Conservation (phyloP, 2,329 filamentous ascomycete species). For the Cladosporium sp. region DNA sequence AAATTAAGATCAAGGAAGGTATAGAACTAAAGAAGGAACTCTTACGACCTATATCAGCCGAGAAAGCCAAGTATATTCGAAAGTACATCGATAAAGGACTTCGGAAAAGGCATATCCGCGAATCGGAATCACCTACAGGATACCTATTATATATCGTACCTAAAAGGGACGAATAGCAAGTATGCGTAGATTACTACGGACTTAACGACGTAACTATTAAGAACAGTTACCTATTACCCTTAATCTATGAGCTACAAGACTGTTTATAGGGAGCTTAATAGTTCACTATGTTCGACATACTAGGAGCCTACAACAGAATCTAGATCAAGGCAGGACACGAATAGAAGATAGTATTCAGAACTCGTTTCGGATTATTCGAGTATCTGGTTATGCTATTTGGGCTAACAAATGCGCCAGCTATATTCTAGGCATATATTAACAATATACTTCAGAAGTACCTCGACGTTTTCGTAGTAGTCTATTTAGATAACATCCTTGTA, state of each 20-base stretch:
- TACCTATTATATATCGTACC: neutral
- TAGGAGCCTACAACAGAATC: neutral
- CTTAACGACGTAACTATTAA: neutral
- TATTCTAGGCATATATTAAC: slow-evolving; percentile 25
- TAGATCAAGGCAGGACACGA: too few relatives aligned
- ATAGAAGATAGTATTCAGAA: too few relatives aligned
- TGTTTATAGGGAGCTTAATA: neutral
- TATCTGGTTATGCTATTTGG: neutral
- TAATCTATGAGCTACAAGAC: slow-evolving; percentile 3
- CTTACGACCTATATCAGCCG: neutral
- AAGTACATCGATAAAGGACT: neutral
- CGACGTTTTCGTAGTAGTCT: slow-evolving; percentile 27
- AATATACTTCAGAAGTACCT: slow-evolving; percentile 25
- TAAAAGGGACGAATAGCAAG: neutral
- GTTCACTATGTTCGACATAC: slow-evolving; percentile 8
- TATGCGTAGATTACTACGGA: neutral
- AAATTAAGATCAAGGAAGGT: neutral
- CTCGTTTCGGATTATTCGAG: too few relatives aligned
- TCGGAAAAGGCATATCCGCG: neutral
- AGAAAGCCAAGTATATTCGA: neutral
- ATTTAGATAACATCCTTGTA: slow-evolving; percentile 31
- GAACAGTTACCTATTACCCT: neutral
- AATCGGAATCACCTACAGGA: neutral
- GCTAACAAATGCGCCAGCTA: slow-evolving; percentile 15
- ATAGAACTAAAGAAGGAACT: neutral